phyloP scores from a whole-genome alignment of 345 rosid species.

The Citrus trifoliata region DNA sequence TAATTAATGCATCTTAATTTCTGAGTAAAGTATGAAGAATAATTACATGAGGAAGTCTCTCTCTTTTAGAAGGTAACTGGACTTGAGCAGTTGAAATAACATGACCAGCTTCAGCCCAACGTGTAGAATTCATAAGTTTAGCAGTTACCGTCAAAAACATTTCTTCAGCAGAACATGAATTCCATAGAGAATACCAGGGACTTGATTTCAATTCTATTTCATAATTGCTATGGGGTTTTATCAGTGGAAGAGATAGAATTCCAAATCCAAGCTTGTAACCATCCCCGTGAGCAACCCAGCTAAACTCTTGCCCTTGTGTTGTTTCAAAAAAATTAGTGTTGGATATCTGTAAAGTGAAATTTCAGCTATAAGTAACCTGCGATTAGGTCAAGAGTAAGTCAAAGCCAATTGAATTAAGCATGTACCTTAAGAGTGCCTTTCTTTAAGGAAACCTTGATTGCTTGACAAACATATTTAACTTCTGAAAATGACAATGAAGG shows the following conservation, averaged over 20 bases:
- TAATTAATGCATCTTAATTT: not conserved
- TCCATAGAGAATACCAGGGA: conserved; percentile 81
- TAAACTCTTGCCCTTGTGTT: conserved; percentile 66
- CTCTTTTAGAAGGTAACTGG: conserved; percentile 59
- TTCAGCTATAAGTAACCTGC: conserved; percentile 13
- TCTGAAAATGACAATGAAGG: conserved; percentile 49
- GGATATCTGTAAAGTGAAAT: conserved; percentile 57
- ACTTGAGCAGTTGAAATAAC: conserved; percentile 74
- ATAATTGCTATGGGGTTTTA: conserved; percentile 66
- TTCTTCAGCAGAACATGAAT: conserved; percentile 64
- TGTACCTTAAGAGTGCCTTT: conserved; percentile 60
- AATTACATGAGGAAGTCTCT: conserved; percentile 60
- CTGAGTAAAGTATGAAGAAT: not conserved
- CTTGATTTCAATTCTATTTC: conserved; percentile 67
- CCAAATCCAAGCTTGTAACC: conserved; percentile 74
- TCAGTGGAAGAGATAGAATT: conserved; percentile 52
- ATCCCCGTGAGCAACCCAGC: conserved; percentile 73
- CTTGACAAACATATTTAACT: conserved; percentile 82
- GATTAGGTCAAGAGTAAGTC: not conserved
- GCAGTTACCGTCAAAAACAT: conserved; percentile 57
- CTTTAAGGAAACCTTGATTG: conserved; percentile 62
- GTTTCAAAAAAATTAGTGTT: conserved; percentile 64
- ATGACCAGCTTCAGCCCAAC: conserved; percentile 87
- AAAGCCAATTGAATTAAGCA: conserved; percentile 6
- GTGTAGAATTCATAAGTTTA: conserved; percentile 53